These are phyloP conservation scores for Rhazya stricta DNA, from an alignment of 257 asterid genomes.

Conservation along the genomic window DNA sequence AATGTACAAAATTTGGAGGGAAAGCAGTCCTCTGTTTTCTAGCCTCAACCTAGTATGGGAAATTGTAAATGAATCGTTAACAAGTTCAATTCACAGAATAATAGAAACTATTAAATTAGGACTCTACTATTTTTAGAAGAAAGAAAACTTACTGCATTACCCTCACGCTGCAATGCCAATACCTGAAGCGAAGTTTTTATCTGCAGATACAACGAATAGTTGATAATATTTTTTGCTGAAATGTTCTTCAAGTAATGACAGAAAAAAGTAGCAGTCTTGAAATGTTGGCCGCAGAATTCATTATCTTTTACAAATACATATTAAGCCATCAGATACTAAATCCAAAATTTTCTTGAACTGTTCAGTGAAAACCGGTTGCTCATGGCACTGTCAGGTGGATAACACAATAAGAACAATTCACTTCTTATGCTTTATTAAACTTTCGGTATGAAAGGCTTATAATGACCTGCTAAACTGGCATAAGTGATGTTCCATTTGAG, in stretches of 20 bases:
- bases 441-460: not conserved
- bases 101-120: not conserved
- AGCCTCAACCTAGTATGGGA: conserved; percentile 55
- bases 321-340: not conserved
- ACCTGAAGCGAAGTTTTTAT: conserved; percentile 88
- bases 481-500: not conserved
- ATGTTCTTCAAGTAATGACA: not conserved
- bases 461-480: not conserved
- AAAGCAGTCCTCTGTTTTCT: conserved; percentile 91
- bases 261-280: not conserved
- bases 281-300: not conserved
- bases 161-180: conserved; percentile 78
- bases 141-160: conserved; percentile 53
- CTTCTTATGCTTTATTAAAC: not conserved
- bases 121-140: not conserved
- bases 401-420: not conserved
- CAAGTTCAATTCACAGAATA: not conserved
- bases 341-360: not conserved
- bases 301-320: not conserved
- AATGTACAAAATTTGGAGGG: conserved; percentile 97
- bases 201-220: conserved; percentile 43
- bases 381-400: not conserved
- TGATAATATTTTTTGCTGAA: conserved; percentile 6
- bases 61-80: conserved; percentile 13
- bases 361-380: not conserved